Percentiles rank a stretch among this genome's conserved stretches.
phyloP scores from a whole-genome alignment of 73 alveolate species.

The Blepharisma stoltei region DNA sequence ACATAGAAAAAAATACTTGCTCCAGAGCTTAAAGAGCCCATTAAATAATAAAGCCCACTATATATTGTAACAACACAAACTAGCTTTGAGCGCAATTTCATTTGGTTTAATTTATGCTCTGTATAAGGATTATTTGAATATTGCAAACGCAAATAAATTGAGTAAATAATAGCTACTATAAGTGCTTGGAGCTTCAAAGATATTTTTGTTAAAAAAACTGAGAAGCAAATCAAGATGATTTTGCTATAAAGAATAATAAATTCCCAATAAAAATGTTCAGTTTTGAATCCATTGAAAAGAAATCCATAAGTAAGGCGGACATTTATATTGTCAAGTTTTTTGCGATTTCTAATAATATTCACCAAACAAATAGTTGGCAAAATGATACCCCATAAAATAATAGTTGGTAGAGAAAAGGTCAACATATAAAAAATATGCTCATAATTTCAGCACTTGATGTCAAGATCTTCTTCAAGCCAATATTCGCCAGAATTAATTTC shows the following conservation, averaged over 20 bases:
- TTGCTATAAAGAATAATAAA: constrained; percentile 55
- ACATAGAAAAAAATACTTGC: neutral
- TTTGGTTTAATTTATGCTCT: neutral
- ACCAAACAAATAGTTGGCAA: neutral
- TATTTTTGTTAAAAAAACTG: constrained; percentile 36
- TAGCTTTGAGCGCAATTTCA: neutral
- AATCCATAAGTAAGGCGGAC: constrained; percentile 57
- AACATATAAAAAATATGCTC: constrained; percentile 23
- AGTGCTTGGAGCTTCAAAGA: neutral
- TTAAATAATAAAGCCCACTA: constrained; percentile 50
- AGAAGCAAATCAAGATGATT: constrained; percentile 38
- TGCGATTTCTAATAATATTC: neutral
- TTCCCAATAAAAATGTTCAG: constrained; percentile 57
- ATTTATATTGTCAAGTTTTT: neutral
- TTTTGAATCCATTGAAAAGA: constrained; percentile 58
- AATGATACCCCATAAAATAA: constrained; percentile 35
- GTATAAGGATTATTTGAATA: constrained; percentile 1
- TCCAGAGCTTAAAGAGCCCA: neutral
- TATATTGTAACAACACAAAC: constrained; percentile 49
- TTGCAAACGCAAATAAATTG: neutral
- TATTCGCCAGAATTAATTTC: constrained; percentile 44
- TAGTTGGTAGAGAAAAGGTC: constrained; percentile 48
- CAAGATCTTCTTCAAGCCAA: constrained; percentile 39
- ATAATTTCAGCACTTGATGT: constrained; percentile 41
- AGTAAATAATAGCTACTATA: neutral